Conservation (phyloP, 208 protist species). For the Trypanosoma cruzi region DNA sequence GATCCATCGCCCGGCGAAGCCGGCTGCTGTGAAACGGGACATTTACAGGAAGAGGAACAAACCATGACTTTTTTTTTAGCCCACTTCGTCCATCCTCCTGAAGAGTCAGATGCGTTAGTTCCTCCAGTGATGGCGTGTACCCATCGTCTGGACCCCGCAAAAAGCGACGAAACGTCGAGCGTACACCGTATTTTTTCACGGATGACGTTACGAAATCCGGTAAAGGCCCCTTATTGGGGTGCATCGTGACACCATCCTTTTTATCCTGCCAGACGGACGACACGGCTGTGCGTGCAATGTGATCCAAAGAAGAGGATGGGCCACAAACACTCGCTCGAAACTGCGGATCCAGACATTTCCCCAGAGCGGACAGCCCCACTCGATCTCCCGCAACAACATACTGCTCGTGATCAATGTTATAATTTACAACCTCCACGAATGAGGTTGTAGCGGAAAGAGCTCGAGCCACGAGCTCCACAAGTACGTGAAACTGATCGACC, state of each 20-base stretch:
- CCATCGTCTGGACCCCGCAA: conserved; percentile 84
- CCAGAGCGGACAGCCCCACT: conserved; percentile 69
- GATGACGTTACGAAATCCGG: conserved; percentile 76
- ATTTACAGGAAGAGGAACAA: conserved; percentile 77
- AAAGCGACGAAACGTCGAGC: conserved; percentile 72
- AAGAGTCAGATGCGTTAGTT: conserved; percentile 79
- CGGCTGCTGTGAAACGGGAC: conserved; percentile 85
- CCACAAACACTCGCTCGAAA: conserved; percentile 67
- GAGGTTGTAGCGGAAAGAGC: conserved; percentile 69
- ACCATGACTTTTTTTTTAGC: conserved; percentile 91
- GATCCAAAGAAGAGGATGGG: conserved; percentile 27
- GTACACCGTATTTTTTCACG: conserved; percentile 59
- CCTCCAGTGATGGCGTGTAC: conserved; percentile 67
- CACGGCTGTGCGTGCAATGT: conserved; percentile 51
- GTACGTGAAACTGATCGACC: conserved; percentile 70
- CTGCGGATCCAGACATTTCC: conserved; percentile 89
- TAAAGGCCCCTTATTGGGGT: conserved; percentile 38
- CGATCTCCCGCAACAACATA: conserved; percentile 84
- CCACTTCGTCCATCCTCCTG: conserved; percentile 86
- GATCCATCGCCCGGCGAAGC: conserved; percentile 61
- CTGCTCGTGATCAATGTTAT: conserved; percentile 79
- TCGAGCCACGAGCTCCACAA: conserved; percentile 79
- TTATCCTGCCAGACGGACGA: conserved; percentile 56
- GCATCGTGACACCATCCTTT: conserved; percentile 60
- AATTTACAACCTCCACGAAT: conserved; percentile 84